phyloP scores from a whole-genome alignment of 176 grass and related monocot genomes.

The Bonia amplexicaulis region DNA sequence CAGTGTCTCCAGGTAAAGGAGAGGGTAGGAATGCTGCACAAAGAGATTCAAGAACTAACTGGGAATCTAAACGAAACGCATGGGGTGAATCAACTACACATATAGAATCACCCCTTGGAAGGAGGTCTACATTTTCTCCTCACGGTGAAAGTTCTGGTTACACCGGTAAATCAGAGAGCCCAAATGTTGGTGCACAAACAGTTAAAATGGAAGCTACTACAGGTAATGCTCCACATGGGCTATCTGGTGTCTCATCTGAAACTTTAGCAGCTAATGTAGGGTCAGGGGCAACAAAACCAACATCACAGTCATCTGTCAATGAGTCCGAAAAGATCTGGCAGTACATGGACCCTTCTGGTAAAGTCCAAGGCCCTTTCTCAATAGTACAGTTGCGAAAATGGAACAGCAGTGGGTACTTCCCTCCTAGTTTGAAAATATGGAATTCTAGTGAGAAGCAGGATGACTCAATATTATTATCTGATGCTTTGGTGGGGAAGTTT shows the following conservation, averaged over 20 bases:
- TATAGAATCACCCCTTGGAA: conserved; percentile 46
- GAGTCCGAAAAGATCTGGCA: conserved; percentile 94
- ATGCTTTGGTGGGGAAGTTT: conserved; percentile 87
- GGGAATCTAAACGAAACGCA: conserved; percentile 52
- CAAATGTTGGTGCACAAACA: conserved; percentile 30
- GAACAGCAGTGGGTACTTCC: conserved; percentile 87
- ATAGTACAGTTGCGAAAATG: conserved; percentile 88
- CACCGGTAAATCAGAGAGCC: conserved; percentile 27
- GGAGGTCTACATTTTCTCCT: conserved; percentile 41
- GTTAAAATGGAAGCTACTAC: conserved; percentile 22
- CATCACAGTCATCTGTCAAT: conserved; percentile 31
- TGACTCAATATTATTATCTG: conserved; percentile 71
- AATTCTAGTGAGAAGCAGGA: conserved; percentile 76
- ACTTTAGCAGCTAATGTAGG: conserved; percentile 21
- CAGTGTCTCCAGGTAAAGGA: conserved; percentile 50
- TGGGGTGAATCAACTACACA: conserved; percentile 41
- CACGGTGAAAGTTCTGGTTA: conserved; percentile 34
- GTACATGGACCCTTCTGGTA: conserved; percentile 80
- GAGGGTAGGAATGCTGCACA: conserved; percentile 44
- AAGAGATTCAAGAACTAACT: conserved; percentile 45
- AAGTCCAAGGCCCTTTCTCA: conserved; percentile 96
- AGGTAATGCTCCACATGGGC: conserved; percentile 24
- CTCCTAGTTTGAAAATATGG: conserved; percentile 82
- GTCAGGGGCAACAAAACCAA: conserved; percentile 14
- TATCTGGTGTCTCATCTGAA: conserved; percentile 31